Percentiles rank a stretch among this genome's conserved stretches.
These are phyloP conservation scores for Naganishia liquefaciens DNA, from an alignment of 1,284 basidiomycete species.

Conservation along the genomic window DNA sequence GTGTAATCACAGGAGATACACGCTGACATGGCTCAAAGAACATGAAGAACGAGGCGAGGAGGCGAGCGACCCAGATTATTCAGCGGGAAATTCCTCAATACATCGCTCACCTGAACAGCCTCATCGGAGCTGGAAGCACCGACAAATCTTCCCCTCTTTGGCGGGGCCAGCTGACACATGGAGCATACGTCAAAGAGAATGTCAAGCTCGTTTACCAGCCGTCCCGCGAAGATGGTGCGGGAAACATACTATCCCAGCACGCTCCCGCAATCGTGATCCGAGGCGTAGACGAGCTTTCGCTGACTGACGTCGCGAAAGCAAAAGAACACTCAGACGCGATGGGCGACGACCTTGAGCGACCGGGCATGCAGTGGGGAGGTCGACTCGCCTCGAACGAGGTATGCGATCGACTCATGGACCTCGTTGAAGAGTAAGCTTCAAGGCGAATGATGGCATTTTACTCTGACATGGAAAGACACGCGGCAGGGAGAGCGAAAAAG, in stretches of 20 bases:
- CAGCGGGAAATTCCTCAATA: slow-evolving; percentile 5
- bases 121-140: not conserved
- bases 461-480: not conserved
- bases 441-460: not conserved
- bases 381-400: slow-evolving; percentile 7
- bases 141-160: slow-evolving; percentile 16
- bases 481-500: slow-evolving; percentile 13
- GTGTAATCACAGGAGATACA: not conserved
- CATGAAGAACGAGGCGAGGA: not conserved
- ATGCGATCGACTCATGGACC: slow-evolving; percentile 5
- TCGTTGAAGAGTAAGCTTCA: slow-evolving; percentile 10
- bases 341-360: not conserved
- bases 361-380: slow-evolving; percentile 12
- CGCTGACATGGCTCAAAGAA: not conserved
- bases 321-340: too few relatives aligned
- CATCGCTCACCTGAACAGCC: not conserved
- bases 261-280: slow-evolving; percentile 5
- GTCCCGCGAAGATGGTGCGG: too few relatives aligned
- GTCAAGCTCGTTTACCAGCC: slow-evolving; percentile 1
- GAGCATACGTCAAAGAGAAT: slow-evolving; percentile 14
- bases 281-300: slow-evolving; percentile 4
- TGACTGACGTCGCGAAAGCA: not conserved
- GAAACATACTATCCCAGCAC: not conserved
- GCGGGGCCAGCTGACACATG: slow-evolving; percentile 16
- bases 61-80: slow-evolving; percentile 12